Evolutionary conservation across 805 yeast species (phyloP).

Genomic region (Lipomyces yamanashiensis): DNA sequence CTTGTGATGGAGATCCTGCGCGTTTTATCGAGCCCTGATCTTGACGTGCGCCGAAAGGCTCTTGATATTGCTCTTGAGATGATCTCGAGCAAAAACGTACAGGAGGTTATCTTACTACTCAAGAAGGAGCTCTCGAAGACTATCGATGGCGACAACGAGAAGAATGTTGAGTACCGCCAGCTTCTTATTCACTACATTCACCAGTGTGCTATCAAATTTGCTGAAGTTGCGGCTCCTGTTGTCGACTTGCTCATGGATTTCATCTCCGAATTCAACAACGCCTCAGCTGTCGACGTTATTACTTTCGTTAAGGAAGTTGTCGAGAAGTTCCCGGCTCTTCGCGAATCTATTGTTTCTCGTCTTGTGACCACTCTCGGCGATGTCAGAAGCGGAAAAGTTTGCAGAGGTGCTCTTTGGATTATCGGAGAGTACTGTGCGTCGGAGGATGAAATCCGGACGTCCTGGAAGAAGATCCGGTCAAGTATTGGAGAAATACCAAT

Average conservation of each 20-base stretch:
- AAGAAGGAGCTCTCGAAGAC: slow-evolving; percentile 88
- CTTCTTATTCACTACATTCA: slow-evolving; percentile 86
- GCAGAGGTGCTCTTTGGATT: slow-evolving; percentile 93
- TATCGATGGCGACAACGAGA: slow-evolving; percentile 71
- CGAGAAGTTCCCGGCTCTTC: slow-evolving; percentile 83
- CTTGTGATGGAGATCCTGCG: slow-evolving; percentile 83
- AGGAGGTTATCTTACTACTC: slow-evolving; percentile 87
- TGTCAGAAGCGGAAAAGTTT: slow-evolving; percentile 85
- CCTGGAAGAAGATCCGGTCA: slow-evolving; percentile 85
- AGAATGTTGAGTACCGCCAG: slow-evolving; percentile 84
- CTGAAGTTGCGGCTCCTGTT: slow-evolving; percentile 88
- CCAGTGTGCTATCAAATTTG: slow-evolving; percentile 82
- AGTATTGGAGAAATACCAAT: slow-evolving; percentile 93
- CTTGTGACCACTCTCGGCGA: slow-evolving; percentile 65
- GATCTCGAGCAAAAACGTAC: slow-evolving; percentile 86
- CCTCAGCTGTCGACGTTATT: slow-evolving; percentile 87
- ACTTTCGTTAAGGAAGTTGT: slow-evolving; percentile 93
- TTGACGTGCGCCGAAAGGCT: slow-evolving; percentile 89
- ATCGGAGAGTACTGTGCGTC: slow-evolving; percentile 87
- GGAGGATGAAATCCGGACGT: slow-evolving; percentile 70
- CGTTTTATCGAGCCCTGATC: slow-evolving; percentile 82
- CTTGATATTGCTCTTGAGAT: slow-evolving; percentile 80
- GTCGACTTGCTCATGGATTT: slow-evolving; percentile 87
- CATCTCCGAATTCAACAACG: slow-evolving; percentile 78
- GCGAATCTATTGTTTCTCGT: slow-evolving; percentile 65